Evolutionary conservation across 73 alveolate genomes (phyloP).

Genomic region (Tetrahymena malaccensis): DNA sequence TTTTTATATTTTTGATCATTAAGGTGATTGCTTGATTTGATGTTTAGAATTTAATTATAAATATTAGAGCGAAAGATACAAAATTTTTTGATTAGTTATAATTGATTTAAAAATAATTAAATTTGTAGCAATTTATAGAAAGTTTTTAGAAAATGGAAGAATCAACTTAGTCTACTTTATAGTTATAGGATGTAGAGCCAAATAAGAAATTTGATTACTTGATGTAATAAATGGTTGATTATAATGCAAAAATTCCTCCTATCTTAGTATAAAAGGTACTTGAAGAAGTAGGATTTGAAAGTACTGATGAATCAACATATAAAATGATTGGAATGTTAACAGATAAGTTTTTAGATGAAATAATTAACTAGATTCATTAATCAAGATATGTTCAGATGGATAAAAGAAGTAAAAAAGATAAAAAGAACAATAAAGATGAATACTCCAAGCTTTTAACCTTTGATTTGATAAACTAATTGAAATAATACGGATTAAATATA

Average conservation of each 20-base stretch:
- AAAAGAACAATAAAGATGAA: not conserved
- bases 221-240: not conserved
- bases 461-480: not conserved
- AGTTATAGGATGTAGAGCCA: not conserved
- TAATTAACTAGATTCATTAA: not conserved
- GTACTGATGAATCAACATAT: not conserved
- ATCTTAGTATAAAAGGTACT: not conserved
- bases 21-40: not conserved
- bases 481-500: not conserved
- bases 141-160: not conserved
- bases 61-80: not conserved
- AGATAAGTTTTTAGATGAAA: not conserved
- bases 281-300: not conserved
- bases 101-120: no score
- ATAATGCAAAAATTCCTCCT: not conserved
- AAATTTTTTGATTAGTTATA: not conserved
- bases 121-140: not conserved
- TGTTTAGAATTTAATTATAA: no score
- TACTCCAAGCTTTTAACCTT: not conserved
- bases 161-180: not conserved
- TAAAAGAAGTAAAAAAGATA: not conserved
- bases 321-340: not conserved
- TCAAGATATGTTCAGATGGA: not conserved
- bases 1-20: no score
- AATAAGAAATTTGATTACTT: not conserved